Base-by-base conservation (phyloP, 495 filamentous ascomycete species). In the Talaromyces proteolyticus region DNA sequence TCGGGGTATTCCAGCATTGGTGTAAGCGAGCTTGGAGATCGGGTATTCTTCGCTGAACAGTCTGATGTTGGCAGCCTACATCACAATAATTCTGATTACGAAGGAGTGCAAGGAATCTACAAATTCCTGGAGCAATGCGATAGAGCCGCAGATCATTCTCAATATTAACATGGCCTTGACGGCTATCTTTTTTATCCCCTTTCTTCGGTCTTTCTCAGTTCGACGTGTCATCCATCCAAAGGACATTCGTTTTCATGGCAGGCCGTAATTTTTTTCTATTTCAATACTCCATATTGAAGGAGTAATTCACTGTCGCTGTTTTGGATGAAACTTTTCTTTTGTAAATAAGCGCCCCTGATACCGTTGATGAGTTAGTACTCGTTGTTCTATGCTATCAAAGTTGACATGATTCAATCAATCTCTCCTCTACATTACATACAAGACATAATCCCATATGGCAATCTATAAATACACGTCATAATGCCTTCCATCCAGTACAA, bases 81-180 rank as follows among this genome's bases (percentile, higher is more conserved):
- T 17, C 40, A 36, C 6, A 47, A 23, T 17, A 26, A 20, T 20
- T 44, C 50, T 14, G 82, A 84, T 29, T 91, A 87, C 58, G 88
- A 92, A 53, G 89, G 89, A 6, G 64, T 88, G 14, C 86, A 94
- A 56, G 92, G 91, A 0, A 89, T 97, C 17, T 88, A 91, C 63
- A 78, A 78, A 37, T 96, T 96, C 63, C 57, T 97, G 42, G 88
- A 88, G 61, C 87, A 94, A 55, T 93, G 91, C 60, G 88, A 96
- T 63, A 70, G 72, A 16, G 78, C 82, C 25, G 62, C 59, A 39
- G 61, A 42, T 41, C 55, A 52, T 55, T 46, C 26, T 40, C 49
- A 42, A 50, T 25, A 49, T 55, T 55, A 41, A 36, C 40, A 42
- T 39, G 44, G 38, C 57, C 59, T 61, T 50, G 53, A 60, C 64